phyloP scores from a whole-genome alignment of 2,329 filamentous ascomycete genomes.

The Aureobasidium mangrovei region DNA sequence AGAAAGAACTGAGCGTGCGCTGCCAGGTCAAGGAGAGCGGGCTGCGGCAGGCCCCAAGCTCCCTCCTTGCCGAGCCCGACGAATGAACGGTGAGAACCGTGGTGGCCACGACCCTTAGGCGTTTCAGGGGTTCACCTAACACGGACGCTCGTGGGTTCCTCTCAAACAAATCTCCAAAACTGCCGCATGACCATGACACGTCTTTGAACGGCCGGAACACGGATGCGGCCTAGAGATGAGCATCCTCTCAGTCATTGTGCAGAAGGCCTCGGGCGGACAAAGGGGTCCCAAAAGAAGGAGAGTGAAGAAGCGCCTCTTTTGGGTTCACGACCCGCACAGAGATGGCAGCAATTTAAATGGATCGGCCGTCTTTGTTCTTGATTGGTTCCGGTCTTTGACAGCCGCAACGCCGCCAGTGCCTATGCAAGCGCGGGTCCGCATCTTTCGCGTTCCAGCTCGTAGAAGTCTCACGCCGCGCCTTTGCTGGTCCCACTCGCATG shows the following conservation, averaged over 20 bases:
- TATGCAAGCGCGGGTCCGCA: background rate
- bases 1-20: background rate
- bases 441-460: constrained; percentile 9
- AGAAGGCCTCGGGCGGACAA: background rate
- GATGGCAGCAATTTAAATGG: constrained; percentile 11
- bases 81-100: background rate
- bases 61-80: background rate
- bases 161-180: background rate
- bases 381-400: constrained; percentile 7
- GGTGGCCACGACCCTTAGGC: too few species aligned
- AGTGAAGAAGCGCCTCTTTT: background rate
- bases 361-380: background rate
- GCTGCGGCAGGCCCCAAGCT: constrained; percentile 6
- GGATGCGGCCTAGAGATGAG: constrained; percentile 1
- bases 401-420: background rate
- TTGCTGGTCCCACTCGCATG: constrained; percentile 4
- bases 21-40: background rate
- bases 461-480: background rate
- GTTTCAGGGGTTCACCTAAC: too few species aligned
- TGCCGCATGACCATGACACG: constrained; percentile 1
- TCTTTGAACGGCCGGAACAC: background rate
- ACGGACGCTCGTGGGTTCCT: background rate
- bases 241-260: constrained; percentile 1
- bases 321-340: constrained; percentile 11
- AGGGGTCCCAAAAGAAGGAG: background rate